These are phyloP conservation scores for Pinguiococcus pyrenoidosus DNA, from an alignment of 108 stramenopile species.

Conservation along the genomic window DNA sequence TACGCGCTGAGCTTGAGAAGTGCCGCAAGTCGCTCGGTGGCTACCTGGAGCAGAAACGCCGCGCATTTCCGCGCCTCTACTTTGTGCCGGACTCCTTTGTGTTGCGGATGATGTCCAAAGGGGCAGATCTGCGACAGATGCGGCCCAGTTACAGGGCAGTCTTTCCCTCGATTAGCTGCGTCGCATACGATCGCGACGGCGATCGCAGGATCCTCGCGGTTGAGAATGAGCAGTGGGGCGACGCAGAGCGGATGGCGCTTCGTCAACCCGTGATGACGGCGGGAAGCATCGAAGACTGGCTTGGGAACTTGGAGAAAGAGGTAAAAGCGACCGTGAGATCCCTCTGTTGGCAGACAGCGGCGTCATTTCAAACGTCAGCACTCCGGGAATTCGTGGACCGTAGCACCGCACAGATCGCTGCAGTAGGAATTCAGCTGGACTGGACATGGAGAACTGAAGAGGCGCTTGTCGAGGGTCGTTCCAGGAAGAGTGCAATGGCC, in stretches of 20 bases:
- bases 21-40: slow-evolving; percentile 52
- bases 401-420: slow-evolving; percentile 42
- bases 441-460: too few species aligned
- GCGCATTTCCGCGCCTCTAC: slow-evolving; percentile 49
- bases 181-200: too few species aligned
- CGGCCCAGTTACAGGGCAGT: slow-evolving; percentile 54
- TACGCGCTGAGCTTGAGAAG: slow-evolving; percentile 45
- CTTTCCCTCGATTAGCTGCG: too few species aligned
- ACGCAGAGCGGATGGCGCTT: too few species aligned
- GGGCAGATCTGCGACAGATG: slow-evolving; percentile 44
- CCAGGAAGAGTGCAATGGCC: slow-evolving; percentile 9
- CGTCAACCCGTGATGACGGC: slow-evolving; percentile 23
- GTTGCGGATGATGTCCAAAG: slow-evolving; percentile 48
- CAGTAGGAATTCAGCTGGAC: slow-evolving; percentile 44
- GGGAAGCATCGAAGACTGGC: slow-evolving; percentile 54
- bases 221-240: slow-evolving; percentile 6
- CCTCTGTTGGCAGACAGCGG: too few species aligned
- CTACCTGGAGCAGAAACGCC: slow-evolving; percentile 51
- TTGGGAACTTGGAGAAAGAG: slow-evolving; percentile 29
- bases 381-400: slow-evolving; percentile 41
- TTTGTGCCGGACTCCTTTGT: slow-evolving; percentile 52
- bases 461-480: too few species aligned
- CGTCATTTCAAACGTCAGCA: too few species aligned
- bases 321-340: slow-evolving; percentile 25
- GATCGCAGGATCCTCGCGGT: too few species aligned